phyloP scores from a whole-genome alignment of 176 grass and related monocot genomes.

The Carex kokanica region DNA sequence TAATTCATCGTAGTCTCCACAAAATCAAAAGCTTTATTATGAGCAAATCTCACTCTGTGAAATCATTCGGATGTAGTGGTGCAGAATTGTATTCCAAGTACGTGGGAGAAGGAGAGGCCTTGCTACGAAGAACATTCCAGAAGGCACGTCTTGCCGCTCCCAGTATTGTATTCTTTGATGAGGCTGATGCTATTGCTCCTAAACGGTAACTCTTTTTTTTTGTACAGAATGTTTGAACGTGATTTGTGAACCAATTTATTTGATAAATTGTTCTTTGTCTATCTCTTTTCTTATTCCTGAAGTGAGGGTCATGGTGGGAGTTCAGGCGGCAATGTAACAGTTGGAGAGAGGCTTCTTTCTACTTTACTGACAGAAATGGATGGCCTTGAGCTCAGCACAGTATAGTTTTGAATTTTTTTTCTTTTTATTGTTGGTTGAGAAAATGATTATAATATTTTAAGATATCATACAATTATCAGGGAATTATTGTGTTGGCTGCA shows the following conservation, averaged over 20 bases:
- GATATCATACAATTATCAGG: slow-evolving; percentile 34
- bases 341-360: slow-evolving; percentile 84
- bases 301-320: slow-evolving; percentile 47
- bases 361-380: slow-evolving; percentile 94
- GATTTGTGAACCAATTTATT: not conserved
- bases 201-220: slow-evolving; percentile 53
- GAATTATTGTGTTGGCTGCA: slow-evolving; percentile 84
- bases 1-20: not conserved
- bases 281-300: slow-evolving; percentile 17
- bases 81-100: slow-evolving; percentile 91
- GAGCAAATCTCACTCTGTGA: slow-evolving; percentile 27
- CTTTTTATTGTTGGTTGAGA: not conserved
- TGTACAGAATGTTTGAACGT: not conserved
- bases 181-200: slow-evolving; percentile 74
- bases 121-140: slow-evolving; percentile 74
- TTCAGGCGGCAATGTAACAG: slow-evolving; percentile 46
- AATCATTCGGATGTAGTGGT: slow-evolving; percentile 43
- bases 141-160: slow-evolving; percentile 70
- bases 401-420: slow-evolving; percentile 24
- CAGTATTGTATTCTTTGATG: slow-evolving; percentile 90
- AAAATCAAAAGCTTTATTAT: slow-evolving; percentile 24
- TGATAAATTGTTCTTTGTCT: not conserved
- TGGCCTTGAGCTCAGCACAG: slow-evolving; percentile 74
- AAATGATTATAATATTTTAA: slow-evolving; percentile 8
- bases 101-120: slow-evolving; percentile 94